Evolutionary conservation across 1,139 yeast species (phyloP).

Genomic region (Lodderomyces parapsilosis): DNA sequence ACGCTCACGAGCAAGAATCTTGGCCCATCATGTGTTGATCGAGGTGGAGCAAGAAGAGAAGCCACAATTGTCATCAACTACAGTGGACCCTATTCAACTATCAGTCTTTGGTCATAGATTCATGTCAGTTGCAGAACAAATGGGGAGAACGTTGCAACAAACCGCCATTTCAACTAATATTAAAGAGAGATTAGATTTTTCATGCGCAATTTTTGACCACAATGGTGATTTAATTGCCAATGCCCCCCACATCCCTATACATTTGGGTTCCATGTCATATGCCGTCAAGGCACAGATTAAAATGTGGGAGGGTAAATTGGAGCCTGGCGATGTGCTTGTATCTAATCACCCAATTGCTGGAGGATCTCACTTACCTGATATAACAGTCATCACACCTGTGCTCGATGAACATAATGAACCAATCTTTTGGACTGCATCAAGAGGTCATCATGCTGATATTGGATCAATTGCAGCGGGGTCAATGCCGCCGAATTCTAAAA

Average conservation of each 20-base stretch:
- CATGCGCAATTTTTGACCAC: conserved; percentile 77
- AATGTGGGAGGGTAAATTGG: conserved; percentile 58
- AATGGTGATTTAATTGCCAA: conserved; percentile 80
- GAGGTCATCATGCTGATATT: conserved; percentile 51
- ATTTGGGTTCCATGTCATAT: conserved; percentile 83
- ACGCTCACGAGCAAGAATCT: conserved; percentile 58
- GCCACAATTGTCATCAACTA: conserved; percentile 24
- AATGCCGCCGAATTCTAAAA: conserved; percentile 48
- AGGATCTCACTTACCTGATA: conserved; percentile 82
- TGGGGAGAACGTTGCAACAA: conserved; percentile 79
- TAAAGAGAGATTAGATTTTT: conserved; percentile 79
- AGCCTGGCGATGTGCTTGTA: conserved; percentile 72
- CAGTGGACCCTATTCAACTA: conserved; percentile 66
- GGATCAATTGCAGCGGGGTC: conserved; percentile 48
- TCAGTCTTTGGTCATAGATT: conserved; percentile 82
- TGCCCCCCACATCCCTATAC: conserved; percentile 89
- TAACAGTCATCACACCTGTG: conserved; percentile 73
- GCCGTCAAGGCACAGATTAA: conserved; percentile 71
- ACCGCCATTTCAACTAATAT: conserved; percentile 85
- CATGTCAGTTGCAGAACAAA: conserved; percentile 87
- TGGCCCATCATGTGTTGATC: conserved; percentile 51
- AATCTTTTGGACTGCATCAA: conserved; percentile 45
- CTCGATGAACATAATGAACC: conserved; percentile 31
- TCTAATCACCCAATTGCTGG: conserved; percentile 81
- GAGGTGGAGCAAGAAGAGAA: conserved; percentile 27